Percentiles rank a stretch among this genome's conserved stretches.
These are phyloP conservation scores for Zymoseptoria pseudotritici DNA, from an alignment of 2,329 filamentous ascomycete genomes.

Conservation along the genomic window DNA sequence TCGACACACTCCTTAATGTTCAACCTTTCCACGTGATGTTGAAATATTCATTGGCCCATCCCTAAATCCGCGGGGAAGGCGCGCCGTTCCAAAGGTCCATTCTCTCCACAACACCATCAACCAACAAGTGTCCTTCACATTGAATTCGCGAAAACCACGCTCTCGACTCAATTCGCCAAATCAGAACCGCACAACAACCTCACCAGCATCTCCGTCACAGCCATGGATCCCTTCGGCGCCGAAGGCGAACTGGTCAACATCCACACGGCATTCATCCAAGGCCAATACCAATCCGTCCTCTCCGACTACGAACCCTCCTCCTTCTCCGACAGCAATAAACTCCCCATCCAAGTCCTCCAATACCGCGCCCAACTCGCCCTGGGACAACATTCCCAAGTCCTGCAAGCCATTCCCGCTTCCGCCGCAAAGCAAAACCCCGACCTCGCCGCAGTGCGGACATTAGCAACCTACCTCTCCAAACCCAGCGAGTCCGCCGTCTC, in stretches of 20 bases:
- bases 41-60: background rate
- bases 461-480: slow-evolving; percentile 54
- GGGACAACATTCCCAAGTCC: slow-evolving; percentile 66
- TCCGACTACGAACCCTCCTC: slow-evolving; percentile 69
- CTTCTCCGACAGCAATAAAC: slow-evolving; percentile 69
- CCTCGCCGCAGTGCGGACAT: slow-evolving; percentile 65
- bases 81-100: background rate
- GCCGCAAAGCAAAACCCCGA: slow-evolving; percentile 56
- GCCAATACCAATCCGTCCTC: slow-evolving; percentile 78
- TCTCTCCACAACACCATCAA: background rate
- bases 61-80: background rate
- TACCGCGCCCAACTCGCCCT: slow-evolving; percentile 78
- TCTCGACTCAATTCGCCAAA: background rate
- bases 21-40: background rate
- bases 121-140: background rate
- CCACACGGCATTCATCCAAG: slow-evolving; percentile 61
- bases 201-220: slow-evolving; percentile 11
- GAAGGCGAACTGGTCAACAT: slow-evolving; percentile 63
- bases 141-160: background rate
- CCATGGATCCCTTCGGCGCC: slow-evolving; percentile 57
- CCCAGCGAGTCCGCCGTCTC: slow-evolving; percentile 36
- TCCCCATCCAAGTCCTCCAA: slow-evolving; percentile 68
- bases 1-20: too few species aligned
- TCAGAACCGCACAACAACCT: background rate
- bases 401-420: slow-evolving; percentile 58